Evolutionary conservation across 352 stramenopile species (phyloP).

Genomic region (Elongisporangium prolatum): DNA sequence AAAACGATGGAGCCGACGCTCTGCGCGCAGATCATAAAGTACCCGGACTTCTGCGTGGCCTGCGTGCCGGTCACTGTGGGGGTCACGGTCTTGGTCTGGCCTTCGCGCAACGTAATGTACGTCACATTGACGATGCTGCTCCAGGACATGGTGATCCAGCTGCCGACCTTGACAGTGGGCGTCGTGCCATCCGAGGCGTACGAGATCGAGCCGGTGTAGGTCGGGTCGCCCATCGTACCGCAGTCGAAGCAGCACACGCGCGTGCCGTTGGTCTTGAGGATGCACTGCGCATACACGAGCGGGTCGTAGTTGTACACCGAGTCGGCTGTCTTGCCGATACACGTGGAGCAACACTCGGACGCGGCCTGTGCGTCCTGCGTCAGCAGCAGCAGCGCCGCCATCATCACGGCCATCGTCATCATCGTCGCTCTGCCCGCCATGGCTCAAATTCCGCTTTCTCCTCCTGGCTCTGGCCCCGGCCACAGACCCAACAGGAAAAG

Average conservation of each 20-base stretch:
- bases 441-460: background rate
- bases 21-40: constrained; percentile 60
- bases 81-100: constrained; percentile 67
- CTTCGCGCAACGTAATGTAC: constrained; percentile 46
- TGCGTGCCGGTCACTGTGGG: constrained; percentile 29
- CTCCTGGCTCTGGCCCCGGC: background rate
- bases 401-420: background rate
- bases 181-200: constrained; percentile 45
- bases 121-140: constrained; percentile 47
- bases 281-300: constrained; percentile 49
- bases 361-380: constrained; percentile 13
- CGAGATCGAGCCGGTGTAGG: constrained; percentile 25
- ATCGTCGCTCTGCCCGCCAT: background rate
- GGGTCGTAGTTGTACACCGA: constrained; percentile 64
- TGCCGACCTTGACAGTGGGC: constrained; percentile 40
- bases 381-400: constrained; percentile 1
- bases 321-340: constrained; percentile 62
- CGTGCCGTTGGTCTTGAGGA: constrained; percentile 26
- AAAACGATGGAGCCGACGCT: constrained; percentile 49
- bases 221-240: constrained; percentile 30
- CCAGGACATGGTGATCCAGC: constrained; percentile 53
- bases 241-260: constrained; percentile 71
- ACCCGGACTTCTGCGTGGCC: constrained; percentile 28
- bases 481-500: background rate
- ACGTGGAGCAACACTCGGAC: constrained; percentile 52